Base-by-base conservation (phyloP, 2,329 filamentous ascomycete genomes). In the Eutypella sp. region DNA sequence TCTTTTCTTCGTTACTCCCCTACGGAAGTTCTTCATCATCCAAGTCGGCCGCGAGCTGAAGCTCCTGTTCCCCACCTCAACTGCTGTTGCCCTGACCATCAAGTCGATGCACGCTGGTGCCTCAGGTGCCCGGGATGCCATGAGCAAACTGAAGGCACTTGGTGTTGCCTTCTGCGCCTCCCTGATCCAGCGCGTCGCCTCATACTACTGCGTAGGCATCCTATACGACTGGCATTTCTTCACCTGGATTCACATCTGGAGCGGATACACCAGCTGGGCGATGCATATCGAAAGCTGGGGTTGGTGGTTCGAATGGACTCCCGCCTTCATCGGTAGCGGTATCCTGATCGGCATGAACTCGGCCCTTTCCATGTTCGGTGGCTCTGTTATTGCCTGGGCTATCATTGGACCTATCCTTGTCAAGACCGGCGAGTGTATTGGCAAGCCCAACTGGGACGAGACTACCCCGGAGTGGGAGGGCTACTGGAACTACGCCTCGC, bases 1-100 rank as follows among this genome's bases (percentile, higher is more conserved):
- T 4, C 72, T 84, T 48, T 81, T 81, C 61, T 81, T 82, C 52
- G 76, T 76, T 41, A 81, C 79, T 0, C 79, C 80, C 7, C 71
- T 83, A 18, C 78, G 82, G 47, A 83, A 82, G 58, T 85, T 85
- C 68, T 85, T 84, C 68, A 76, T 85, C 61, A 77, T 85, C 60
- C 79, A 82, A 47, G 78, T 84, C 11, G 78, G 78, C 3, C 70
- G 79, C 55, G 77, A 82, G 62, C 65, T 81, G 44, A 71, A 70
- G 47, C 67, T 82, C 43, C 68, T 81, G 50, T 82, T 82, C 64
- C 79, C 79, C 4, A 78, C 78, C 3, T 60, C 78, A 1, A 78
- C 78, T 29, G 78, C 79, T 9, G 78, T 77, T 10, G 78, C 78
- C 23, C 68, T 80, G 57, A 81, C 78, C 2, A 81, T 82, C 50